Base-by-base conservation (phyloP, 495 filamentous ascomycete species). In the Tuber indicum region DNA sequence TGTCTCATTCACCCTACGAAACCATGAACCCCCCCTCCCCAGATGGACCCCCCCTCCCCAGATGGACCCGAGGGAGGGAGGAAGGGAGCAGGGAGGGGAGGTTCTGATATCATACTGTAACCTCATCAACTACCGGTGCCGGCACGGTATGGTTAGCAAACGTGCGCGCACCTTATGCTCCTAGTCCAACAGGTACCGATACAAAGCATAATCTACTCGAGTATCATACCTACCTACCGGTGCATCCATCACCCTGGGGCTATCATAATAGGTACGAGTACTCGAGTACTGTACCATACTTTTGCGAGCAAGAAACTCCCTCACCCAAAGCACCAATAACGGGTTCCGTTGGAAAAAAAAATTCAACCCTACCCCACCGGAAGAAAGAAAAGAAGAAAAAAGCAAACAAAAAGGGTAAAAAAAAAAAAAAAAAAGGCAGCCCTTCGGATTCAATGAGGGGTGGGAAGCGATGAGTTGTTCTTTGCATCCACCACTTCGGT, bases 401-500 rank as follows among this genome's bases (percentile, higher is more conserved):
- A 66, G 12, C 2, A 66, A 66, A 62, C 23, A 26, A 62, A 62
- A 14, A n/a, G 10, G n/a, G 47, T 52, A 26, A 62, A 62, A 52
- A 6, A 52, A 23, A 16, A 8, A 52, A 12, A 58, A 26, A 26
- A 36, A 66, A 36, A 66, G 12, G 12, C 26, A 19, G 49, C 49
- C 49, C 23, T 26, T 26, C 7, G 14, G 58, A 36, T 36, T 66
- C 58, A 66, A 36, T 32, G 58, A 36, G 58, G 58, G 58, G 58
- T 32, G 58, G 26, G 58, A 66, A 66, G 58, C 58, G 58, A 66
- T 66, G 58, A 66, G 58, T 66, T 66, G 58, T 66, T 66, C 58
- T 66, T 6, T 66, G 58, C 58, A 32, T 62, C 52, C 52, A 62
- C 52, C 52, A 62, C 10, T 62, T 26, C 52, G 52, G 52, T 66